A percentile compares a stretch with the other conserved stretches of the same genome.
phyloP scores from a whole-genome alignment of 306 rosid genomes.

The Erythrophleum fordii region DNA sequence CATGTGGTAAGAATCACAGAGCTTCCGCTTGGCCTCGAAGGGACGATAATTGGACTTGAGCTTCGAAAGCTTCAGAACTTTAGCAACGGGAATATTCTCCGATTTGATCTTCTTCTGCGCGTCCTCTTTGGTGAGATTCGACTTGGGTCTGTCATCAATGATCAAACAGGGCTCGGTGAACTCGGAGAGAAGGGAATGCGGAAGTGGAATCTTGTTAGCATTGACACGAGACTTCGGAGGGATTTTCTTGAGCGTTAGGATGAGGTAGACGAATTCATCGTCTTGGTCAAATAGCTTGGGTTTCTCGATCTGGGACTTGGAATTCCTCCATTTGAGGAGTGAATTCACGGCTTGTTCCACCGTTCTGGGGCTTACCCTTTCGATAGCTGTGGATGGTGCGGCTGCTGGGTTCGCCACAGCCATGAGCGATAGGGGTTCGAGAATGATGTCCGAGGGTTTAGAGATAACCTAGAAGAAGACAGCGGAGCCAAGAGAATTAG shows the following conservation, averaged over 20 bases:
- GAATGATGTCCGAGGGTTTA: not conserved
- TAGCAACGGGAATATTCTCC: conserved; percentile 63
- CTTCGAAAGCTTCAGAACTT: conserved; percentile 68
- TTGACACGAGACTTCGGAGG: conserved; percentile 65
- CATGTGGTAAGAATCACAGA: conserved; percentile 69
- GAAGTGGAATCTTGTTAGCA: conserved; percentile 71
- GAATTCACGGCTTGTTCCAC: conserved; percentile 60
- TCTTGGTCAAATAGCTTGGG: conserved; percentile 65
- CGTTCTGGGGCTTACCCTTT: conserved; percentile 32
- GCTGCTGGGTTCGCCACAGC: conserved; percentile 37
- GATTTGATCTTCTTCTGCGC: conserved; percentile 57
- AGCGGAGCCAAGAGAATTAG: not conserved
- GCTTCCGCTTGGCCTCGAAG: conserved; percentile 82
- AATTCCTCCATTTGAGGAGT: conserved; percentile 67
- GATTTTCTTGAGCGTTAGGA: conserved; percentile 65
- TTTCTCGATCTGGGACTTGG: conserved; percentile 50
- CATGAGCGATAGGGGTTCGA: not conserved
- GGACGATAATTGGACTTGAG: conserved; percentile 73
- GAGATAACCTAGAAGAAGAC: not conserved
- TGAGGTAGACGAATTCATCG: conserved; percentile 69
- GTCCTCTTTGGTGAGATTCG: conserved; percentile 56
- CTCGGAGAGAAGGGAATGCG: conserved; percentile 55
- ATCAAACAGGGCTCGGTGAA: conserved; percentile 71
- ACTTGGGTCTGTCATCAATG: conserved; percentile 72
- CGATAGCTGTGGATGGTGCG: conserved; percentile 24